Evolutionary conservation across 2,329 filamentous ascomycete genomes (phyloP).

Genomic region (Paracoccidioides brasiliensis): DNA sequence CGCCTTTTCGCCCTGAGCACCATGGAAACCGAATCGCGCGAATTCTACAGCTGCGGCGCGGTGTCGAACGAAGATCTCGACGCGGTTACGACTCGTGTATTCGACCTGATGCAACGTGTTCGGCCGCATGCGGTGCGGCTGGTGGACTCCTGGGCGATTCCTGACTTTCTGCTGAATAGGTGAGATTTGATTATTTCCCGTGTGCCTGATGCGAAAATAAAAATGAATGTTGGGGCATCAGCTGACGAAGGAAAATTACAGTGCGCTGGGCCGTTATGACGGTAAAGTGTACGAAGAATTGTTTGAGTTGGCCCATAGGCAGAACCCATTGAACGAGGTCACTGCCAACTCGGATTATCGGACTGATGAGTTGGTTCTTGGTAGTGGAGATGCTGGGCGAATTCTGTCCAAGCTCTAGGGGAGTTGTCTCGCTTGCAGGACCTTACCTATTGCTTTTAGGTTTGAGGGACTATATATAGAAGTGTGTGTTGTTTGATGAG

Average conservation of each 20-base stretch:
- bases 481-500: background rate
- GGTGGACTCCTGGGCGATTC: constrained; percentile 41
- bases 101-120: constrained; percentile 36
- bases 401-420: constrained; percentile 12
- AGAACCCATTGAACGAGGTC: constrained; percentile 39
- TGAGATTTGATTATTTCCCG: constrained; percentile 5
- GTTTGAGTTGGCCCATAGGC: constrained; percentile 38
- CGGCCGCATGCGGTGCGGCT: constrained; percentile 40
- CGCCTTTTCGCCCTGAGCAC: constrained; percentile 36
- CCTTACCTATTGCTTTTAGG: background rate
- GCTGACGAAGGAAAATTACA: constrained; percentile 12
- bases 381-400: constrained; percentile 27
- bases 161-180: constrained; percentile 39
- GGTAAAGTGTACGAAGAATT: constrained; percentile 43
- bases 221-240: background rate
- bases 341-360: constrained; percentile 40
- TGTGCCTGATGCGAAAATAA: background rate
- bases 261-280: constrained; percentile 39
- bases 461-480: background rate
- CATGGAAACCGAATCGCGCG: constrained; percentile 31
- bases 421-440: constrained; percentile 1
- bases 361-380: constrained; percentile 38
- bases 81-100: constrained; percentile 27
- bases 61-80: constrained; percentile 32
- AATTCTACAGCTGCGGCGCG: constrained; percentile 34